Conservation (phyloP, 1,284 basidiomycete species). For the Ceratobasidium sp. region DNA sequence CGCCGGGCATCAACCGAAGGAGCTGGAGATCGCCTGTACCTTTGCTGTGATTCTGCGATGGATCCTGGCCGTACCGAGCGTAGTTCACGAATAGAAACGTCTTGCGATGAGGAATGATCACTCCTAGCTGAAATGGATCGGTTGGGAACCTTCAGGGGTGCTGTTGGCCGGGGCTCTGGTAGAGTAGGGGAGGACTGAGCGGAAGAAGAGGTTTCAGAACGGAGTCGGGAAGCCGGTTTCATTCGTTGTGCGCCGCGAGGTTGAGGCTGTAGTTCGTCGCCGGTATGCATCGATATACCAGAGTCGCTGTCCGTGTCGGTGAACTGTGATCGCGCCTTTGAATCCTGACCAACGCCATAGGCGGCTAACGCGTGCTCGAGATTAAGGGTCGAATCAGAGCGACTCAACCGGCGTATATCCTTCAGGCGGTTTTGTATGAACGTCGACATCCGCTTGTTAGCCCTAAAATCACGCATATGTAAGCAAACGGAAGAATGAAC, state of each 20-base stretch:
- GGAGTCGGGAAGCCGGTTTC: slow-evolving; percentile 6
- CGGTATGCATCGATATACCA: background rate
- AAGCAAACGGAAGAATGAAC: background rate
- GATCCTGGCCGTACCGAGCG: slow-evolving; percentile 34
- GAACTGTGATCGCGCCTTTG: slow-evolving; percentile 3
- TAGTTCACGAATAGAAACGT: background rate
- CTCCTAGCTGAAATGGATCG: slow-evolving; percentile 4
- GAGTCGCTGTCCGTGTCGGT: slow-evolving; percentile 28
- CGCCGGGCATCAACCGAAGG: slow-evolving; percentile 27
- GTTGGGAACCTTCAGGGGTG: slow-evolving; percentile 6
- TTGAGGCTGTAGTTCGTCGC: background rate
- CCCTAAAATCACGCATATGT: background rate
- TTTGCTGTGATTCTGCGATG: slow-evolving; percentile 28
- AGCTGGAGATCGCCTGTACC: slow-evolving; percentile 23
- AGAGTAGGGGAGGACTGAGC: background rate
- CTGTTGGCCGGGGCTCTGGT: background rate
- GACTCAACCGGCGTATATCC: slow-evolving; percentile 33
- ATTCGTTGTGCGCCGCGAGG: slow-evolving; percentile 6
- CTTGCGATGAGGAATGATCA: background rate
- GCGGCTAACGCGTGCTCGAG: slow-evolving; percentile 36
- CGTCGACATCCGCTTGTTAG: slow-evolving; percentile 39
- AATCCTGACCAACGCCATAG: slow-evolving; percentile 16
- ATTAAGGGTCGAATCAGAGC: background rate
- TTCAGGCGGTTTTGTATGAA: slow-evolving; percentile 39
- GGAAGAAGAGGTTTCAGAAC: slow-evolving; percentile 5